phyloP scores from a whole-genome alignment of 176 grass and related monocot genomes.

The Elymus sibiricus region DNA sequence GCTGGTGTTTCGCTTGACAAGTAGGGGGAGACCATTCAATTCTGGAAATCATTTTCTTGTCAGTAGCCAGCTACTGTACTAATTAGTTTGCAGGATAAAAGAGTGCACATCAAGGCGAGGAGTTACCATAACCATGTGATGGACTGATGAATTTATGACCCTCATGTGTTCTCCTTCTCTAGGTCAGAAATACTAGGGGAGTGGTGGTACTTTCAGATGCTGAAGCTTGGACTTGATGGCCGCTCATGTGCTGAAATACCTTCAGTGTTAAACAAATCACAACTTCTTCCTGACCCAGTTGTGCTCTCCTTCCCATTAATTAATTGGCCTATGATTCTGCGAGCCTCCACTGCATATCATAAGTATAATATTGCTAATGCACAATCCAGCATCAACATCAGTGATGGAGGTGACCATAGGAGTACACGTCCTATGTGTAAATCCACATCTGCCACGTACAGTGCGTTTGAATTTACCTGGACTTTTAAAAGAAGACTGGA shows the following conservation, averaged over 20 bases:
- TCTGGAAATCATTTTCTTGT: slow-evolving; percentile 47
- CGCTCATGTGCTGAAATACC: slow-evolving; percentile 25
- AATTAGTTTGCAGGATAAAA: slow-evolving; percentile 41
- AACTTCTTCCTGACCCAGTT: not conserved
- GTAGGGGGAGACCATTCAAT: slow-evolving; percentile 45
- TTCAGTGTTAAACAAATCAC: slow-evolving; percentile 26
- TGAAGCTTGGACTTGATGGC: slow-evolving; percentile 27
- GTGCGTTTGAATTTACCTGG: slow-evolving; percentile 3
- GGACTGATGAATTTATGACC: slow-evolving; percentile 32
- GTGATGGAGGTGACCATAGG: not conserved
- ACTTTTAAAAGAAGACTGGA: slow-evolving; percentile 11
- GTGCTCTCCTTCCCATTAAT: slow-evolving; percentile 22
- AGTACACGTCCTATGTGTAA: not conserved
- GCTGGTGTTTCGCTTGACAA: slow-evolving; percentile 33
- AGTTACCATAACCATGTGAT: slow-evolving; percentile 38
- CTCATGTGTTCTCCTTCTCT: slow-evolving; percentile 19
- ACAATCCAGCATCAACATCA: slow-evolving; percentile 8
- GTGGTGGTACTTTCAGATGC: not conserved
- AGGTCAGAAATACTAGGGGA: slow-evolving; percentile 5
- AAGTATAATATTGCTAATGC: slow-evolving; percentile 18
- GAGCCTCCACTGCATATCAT: slow-evolving; percentile 19
- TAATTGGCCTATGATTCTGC: slow-evolving; percentile 40
- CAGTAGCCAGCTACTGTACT: slow-evolving; percentile 37
- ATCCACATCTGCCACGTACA: not conserved
- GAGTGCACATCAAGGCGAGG: slow-evolving; percentile 22